A percentile compares a stretch with the other conserved stretches of the same genome.
Evolutionary conservation across 805 yeast species (phyloP).

Genomic region (Priceomyces castillae): DNA sequence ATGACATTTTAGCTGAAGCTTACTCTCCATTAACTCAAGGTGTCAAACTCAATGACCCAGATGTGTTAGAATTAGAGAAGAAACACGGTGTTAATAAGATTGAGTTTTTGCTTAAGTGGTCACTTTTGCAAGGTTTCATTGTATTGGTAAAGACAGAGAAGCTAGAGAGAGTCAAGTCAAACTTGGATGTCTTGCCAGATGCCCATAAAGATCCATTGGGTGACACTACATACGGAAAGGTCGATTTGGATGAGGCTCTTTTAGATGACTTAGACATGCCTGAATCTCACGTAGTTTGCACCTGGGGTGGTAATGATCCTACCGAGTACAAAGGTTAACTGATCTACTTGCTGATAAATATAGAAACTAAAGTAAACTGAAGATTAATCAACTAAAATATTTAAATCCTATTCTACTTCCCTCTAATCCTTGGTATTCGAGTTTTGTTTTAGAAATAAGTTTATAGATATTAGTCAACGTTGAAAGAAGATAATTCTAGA

Average conservation of each 20-base stretch:
- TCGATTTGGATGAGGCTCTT: constrained; percentile 39
- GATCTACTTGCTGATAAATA: too few relatives aligned
- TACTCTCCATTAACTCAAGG: constrained; percentile 79
- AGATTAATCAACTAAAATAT: too few relatives aligned
- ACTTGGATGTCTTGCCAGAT: constrained; percentile 49
- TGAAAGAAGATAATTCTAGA: too few relatives aligned
- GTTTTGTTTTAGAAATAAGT: too few relatives aligned
- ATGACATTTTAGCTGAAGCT: constrained; percentile 65
- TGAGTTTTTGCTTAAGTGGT: constrained; percentile 72
- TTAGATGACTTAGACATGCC: constrained; percentile 34
- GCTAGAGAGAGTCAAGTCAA: constrained; percentile 48
- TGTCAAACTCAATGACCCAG: constrained; percentile 52
- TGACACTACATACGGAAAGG: constrained; percentile 31
- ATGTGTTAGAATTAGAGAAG: constrained; percentile 47
- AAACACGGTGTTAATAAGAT: constrained; percentile 51
- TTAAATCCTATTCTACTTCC: too few relatives aligned
- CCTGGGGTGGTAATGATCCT: constrained; percentile 36
- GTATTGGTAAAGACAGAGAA: constrained; percentile 68
- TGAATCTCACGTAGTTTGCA: constrained; percentile 32
- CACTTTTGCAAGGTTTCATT: constrained; percentile 65
- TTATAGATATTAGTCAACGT: too few relatives aligned
- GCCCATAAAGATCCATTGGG: constrained; percentile 25
- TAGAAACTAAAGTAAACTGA: too few relatives aligned
- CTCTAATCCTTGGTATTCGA: too few relatives aligned
- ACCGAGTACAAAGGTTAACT: constrained; percentile 15